Conservation (phyloP, 1,139 yeast species). For the Yamadazyma dendronema region DNA sequence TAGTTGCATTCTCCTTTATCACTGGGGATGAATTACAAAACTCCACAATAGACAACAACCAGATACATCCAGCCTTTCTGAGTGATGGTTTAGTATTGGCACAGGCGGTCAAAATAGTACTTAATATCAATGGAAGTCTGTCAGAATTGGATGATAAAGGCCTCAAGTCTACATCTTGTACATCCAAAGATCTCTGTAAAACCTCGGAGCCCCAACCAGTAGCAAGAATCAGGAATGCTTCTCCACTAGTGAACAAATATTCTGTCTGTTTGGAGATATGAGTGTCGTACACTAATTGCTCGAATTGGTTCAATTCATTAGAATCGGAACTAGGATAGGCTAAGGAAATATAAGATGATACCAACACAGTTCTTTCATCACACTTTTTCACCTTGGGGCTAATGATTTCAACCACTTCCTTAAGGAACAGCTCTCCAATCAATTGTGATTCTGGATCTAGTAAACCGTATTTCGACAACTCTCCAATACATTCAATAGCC, state of each 20-base stretch:
- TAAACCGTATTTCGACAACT: slow-evolving; percentile 61
- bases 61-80: slow-evolving; percentile 76
- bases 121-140: slow-evolving; percentile 39
- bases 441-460: slow-evolving; percentile 33
- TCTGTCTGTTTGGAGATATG: slow-evolving; percentile 72
- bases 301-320: slow-evolving; percentile 29
- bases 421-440: slow-evolving; percentile 15
- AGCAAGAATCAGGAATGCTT: slow-evolving; percentile 69
- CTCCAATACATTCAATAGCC: slow-evolving; percentile 49
- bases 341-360: slow-evolving; percentile 56
- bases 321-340: slow-evolving; percentile 20
- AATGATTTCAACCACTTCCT: slow-evolving; percentile 29
- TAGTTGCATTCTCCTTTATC: slow-evolving; percentile 45
- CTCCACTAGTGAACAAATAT: slow-evolving; percentile 74
- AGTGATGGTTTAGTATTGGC: slow-evolving; percentile 68
- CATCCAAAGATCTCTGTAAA: slow-evolving; percentile 51
- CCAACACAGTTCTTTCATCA: slow-evolving; percentile 59
- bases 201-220: slow-evolving; percentile 75
- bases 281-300: slow-evolving; percentile 52
- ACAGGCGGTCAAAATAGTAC: slow-evolving; percentile 51
- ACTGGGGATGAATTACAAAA: slow-evolving; percentile 55
- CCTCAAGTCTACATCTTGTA: slow-evolving; percentile 29
- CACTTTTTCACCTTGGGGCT: slow-evolving; percentile 49
- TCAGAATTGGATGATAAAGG: slow-evolving; percentile 21
- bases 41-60: slow-evolving; percentile 81